Base-by-base conservation (phyloP, 2,329 filamentous ascomycete species). In the Pseudophaeomoniella oleicola region DNA sequence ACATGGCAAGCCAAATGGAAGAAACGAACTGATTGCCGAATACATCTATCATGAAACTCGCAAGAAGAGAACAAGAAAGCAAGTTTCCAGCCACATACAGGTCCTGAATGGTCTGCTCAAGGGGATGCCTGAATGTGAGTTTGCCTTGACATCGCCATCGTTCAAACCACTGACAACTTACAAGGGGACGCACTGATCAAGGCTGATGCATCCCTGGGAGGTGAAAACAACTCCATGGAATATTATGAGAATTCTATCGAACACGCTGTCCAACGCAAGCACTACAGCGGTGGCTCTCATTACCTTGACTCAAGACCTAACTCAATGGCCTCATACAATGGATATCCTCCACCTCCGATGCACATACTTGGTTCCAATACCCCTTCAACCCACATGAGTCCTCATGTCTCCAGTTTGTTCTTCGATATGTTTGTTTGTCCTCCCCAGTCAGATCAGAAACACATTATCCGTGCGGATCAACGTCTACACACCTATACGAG, bases 21-120 rank as follows among this genome's bases (percentile, higher is more conserved):
- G 73, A 29, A 78, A 78, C 47, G 72, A 77, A 51, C 55, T 76
- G 32, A 74, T 78, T 41, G 64, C 72, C 15, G 63, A 72, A 45
- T 71, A 66, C 36, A 76, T 78, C 40, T 55, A 59, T 44, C 63
- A 64, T 38, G 57, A 63, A 39, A 76, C 72, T 4, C 70, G 72
- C 15, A 65, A 66, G 38, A 49, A 46, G 16, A 60, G 73, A 37
- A 56, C 53, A 12, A 60, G 73, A 35, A 78, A 78, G 50, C 70
- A 77, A 47, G 69, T 78, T 3, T 77, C 73, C 0, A 78, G 73
- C 46, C 73, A 78, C 48, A 64, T 77, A 16, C 73, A 78, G 51
- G 72, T 77, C 2, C 57, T 78, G 14, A 72, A 73, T 50, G 64
- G 62, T 10, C 67, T 71, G 40, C 56, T 76, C 27, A 60, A 62